phyloP scores from a whole-genome alignment of 805 yeast genomes.

The Saccharomycopsis vini region DNA sequence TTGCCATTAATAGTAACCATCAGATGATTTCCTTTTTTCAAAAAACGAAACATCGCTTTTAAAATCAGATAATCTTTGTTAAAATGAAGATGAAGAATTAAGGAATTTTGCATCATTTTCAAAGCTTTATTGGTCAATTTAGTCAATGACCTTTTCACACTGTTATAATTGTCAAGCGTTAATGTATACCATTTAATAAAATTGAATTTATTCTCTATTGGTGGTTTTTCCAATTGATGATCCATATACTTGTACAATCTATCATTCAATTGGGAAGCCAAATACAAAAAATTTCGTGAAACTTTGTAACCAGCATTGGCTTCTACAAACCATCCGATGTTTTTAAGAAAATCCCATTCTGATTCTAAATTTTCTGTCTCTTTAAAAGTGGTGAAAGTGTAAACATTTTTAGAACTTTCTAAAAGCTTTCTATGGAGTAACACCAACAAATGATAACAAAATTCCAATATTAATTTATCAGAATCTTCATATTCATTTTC shows the following conservation, averaged over 20 bases:
- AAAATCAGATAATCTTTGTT: slow-evolving; percentile 8
- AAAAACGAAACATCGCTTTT: slow-evolving; percentile 6
- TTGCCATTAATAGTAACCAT: slow-evolving; percentile 39
- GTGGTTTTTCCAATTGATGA: slow-evolving; percentile 53
- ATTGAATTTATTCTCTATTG: slow-evolving; percentile 30
- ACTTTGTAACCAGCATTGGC: slow-evolving; percentile 67
- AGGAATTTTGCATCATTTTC: slow-evolving; percentile 65
- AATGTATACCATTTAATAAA: slow-evolving; percentile 53
- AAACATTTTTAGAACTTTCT: slow-evolving; percentile 57
- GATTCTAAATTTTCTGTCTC: slow-evolving; percentile 85
- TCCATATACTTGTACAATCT: slow-evolving; percentile 63
- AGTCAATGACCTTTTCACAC: slow-evolving; percentile 69
- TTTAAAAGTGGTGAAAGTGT: slow-evolving; percentile 71
- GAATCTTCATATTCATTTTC: slow-evolving; percentile 43
- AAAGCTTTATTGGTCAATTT: slow-evolving; percentile 66
- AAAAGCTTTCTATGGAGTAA: slow-evolving; percentile 68
- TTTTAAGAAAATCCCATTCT: slow-evolving; percentile 71
- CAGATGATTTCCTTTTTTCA: slow-evolving; percentile 36
- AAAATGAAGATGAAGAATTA: slow-evolving; percentile 43
- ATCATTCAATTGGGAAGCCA: slow-evolving; percentile 60
- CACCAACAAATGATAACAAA: slow-evolving; percentile 62
- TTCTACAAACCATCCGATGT: slow-evolving; percentile 68
- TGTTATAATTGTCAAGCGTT: slow-evolving; percentile 62
- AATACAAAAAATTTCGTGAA: slow-evolving; percentile 61
- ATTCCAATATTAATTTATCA: slow-evolving; percentile 62